Evolutionary conservation across 2,329 filamentous ascomycete species (phyloP).

Genomic region (Alternaria solani): DNA sequence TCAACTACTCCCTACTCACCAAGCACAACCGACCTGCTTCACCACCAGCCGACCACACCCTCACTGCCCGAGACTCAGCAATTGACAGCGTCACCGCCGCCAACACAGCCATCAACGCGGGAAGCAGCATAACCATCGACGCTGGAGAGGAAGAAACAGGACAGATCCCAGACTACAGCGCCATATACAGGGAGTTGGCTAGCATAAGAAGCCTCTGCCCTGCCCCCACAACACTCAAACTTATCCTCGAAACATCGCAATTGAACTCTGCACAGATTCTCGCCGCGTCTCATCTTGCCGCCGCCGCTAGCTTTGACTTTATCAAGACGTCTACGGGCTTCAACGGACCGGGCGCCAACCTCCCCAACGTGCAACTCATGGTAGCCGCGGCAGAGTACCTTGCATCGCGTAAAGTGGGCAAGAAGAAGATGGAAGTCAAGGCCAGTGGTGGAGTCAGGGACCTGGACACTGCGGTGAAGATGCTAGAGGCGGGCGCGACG

Average conservation of each 20-base stretch:
- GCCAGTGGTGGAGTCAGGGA: constrained; percentile 66
- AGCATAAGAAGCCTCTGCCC: constrained; percentile 60
- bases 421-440: constrained; percentile 61
- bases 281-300: constrained; percentile 61
- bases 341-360: constrained; percentile 62
- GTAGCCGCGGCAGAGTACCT: constrained; percentile 57
- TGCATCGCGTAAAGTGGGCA: constrained; percentile 40
- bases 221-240: constrained; percentile 57
- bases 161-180: constrained; percentile 53
- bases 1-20: constrained; percentile 62
- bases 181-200: constrained; percentile 62
- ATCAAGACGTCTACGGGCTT: constrained; percentile 70
- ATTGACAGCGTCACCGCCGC: constrained; percentile 46
- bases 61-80: constrained; percentile 35
- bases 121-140: constrained; percentile 18
- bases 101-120: constrained; percentile 41
- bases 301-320: constrained; percentile 63
- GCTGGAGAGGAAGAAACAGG: constrained; percentile 24
- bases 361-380: constrained; percentile 64
- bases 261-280: constrained; percentile 60
- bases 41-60: constrained; percentile 7
- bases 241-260: constrained; percentile 67
- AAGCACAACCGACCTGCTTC: constrained; percentile 30
- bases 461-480: constrained; percentile 59
- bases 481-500: constrained; percentile 65